phyloP scores from a whole-genome alignment of 768 basidiomycete genomes.

The Kwoniella botswanensis region DNA sequence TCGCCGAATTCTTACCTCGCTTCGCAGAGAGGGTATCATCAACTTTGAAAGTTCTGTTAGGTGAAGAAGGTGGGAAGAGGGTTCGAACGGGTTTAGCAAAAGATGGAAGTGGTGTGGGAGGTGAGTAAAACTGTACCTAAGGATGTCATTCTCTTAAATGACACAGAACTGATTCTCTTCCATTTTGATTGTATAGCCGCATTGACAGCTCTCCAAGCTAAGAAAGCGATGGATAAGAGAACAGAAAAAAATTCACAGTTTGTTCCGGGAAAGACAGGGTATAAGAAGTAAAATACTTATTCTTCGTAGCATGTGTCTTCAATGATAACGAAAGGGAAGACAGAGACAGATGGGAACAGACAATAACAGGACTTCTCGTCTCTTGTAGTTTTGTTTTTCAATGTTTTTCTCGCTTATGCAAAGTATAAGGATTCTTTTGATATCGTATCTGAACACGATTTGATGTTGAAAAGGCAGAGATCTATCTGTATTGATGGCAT shows the following conservation, averaged over 20 bases:
- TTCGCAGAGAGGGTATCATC: conserved; percentile 77
- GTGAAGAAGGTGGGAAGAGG: conserved; percentile 75
- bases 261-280: conserved; percentile 20
- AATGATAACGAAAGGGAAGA: no score
- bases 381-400: not conserved
- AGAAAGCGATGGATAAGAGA: conserved; percentile 62
- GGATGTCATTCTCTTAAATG: not conserved
- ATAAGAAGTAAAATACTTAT: not conserved
- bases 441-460: not conserved
- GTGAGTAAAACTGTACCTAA: conserved; percentile 63
- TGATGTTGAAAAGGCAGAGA: not conserved
- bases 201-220: conserved; percentile 80
- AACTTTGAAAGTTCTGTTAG: conserved; percentile 75
- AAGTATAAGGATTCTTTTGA: not conserved
- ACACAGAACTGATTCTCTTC: not conserved
- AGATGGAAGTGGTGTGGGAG: conserved; percentile 96
- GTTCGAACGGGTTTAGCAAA: conserved; percentile 91
- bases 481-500: no score
- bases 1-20: conserved; percentile 89
- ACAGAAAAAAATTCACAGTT: conserved; percentile 19
- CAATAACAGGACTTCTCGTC: not conserved
- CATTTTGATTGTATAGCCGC: conserved; percentile 66
- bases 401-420: not conserved
- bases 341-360: not conserved
- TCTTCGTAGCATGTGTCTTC: not conserved